phyloP scores from a whole-genome alignment of 2,329 filamentous ascomycete species.

The Graphilbum sp. region DNA sequence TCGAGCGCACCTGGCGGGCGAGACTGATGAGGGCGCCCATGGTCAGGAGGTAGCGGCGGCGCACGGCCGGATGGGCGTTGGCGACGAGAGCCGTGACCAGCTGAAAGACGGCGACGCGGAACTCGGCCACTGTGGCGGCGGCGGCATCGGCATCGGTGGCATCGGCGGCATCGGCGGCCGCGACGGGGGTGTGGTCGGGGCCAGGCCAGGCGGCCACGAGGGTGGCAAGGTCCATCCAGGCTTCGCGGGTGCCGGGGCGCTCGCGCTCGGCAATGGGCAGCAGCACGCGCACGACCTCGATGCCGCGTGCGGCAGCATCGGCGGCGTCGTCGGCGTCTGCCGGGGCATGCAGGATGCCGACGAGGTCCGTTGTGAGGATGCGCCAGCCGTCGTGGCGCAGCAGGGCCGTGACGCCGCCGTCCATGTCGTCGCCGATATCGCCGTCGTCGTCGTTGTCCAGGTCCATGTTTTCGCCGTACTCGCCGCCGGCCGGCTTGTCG shows the following conservation, averaged over 20 bases:
- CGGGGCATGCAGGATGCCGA: slow-evolving; percentile 19
- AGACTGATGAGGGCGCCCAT: slow-evolving; percentile 32
- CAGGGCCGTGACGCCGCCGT: slow-evolving; percentile 24
- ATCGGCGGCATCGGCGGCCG: too few relatives aligned
- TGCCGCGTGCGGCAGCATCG: slow-evolving; percentile 27
- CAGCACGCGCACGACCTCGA: slow-evolving; percentile 39
- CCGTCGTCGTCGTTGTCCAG: not conserved
- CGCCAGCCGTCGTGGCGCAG: slow-evolving; percentile 37
- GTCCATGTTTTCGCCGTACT: not conserved
- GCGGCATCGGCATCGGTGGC: slow-evolving; percentile 34
- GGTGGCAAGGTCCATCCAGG: slow-evolving; percentile 41
- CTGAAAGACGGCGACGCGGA: slow-evolving; percentile 36
- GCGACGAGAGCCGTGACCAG: slow-evolving; percentile 35
- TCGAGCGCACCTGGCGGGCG: slow-evolving; percentile 22
- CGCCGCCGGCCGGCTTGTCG: not conserved
- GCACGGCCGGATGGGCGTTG: slow-evolving; percentile 27
- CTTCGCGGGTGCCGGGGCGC: slow-evolving; percentile 24
- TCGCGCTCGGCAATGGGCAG: slow-evolving; percentile 33
- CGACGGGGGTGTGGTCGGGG: too few relatives aligned
- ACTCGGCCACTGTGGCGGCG: slow-evolving; percentile 23
- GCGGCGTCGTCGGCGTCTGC: not conserved
- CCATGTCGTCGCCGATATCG: slow-evolving; percentile 21
- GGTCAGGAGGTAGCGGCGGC: slow-evolving; percentile 34
- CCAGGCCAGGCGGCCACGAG: slow-evolving; percentile 30
- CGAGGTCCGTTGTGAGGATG: slow-evolving; percentile 32